Conservation (phyloP, 2,329 filamentous ascomycete genomes). For the Cercospora sp. region DNA sequence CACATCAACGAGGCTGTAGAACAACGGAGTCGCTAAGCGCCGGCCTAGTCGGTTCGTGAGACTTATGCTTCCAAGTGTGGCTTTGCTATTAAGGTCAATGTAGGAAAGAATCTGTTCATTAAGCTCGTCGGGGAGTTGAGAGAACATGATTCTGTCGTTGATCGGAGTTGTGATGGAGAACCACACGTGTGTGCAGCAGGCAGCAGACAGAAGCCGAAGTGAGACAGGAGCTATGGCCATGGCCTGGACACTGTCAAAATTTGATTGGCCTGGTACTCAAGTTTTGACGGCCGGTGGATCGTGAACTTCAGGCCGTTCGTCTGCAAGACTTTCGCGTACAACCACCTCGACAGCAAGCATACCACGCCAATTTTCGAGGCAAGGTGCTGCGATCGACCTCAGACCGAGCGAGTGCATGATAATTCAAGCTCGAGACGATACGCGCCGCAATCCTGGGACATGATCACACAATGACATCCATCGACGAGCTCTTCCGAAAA, state of each 20-base stretch:
- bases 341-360: not conserved
- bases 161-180: not conserved
- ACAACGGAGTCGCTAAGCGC: not conserved
- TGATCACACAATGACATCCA: constrained; percentile 53
- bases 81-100: not conserved
- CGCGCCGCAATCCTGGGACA: not conserved
- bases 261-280: not conserved
- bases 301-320: not conserved
- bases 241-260: not conserved
- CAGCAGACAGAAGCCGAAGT: not conserved
- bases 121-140: constrained; percentile 9
- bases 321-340: not conserved
- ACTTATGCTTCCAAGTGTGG: not conserved
- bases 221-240: not conserved
- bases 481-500: constrained; percentile 65
- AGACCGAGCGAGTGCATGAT: not conserved
- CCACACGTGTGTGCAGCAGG: not conserved
- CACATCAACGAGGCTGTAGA: constrained; percentile 4
- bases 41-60: not conserved
- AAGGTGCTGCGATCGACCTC: not conserved
- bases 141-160: constrained; percentile 3
- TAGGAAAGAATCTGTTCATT: constrained; percentile 1
- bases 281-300: not conserved
- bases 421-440: not conserved
- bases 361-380: not conserved